Evolutionary conservation across 306 rosid genomes (phyloP), one percentile per base, ranked within the genome.

Genomic region (Corylus americana): DNA sequence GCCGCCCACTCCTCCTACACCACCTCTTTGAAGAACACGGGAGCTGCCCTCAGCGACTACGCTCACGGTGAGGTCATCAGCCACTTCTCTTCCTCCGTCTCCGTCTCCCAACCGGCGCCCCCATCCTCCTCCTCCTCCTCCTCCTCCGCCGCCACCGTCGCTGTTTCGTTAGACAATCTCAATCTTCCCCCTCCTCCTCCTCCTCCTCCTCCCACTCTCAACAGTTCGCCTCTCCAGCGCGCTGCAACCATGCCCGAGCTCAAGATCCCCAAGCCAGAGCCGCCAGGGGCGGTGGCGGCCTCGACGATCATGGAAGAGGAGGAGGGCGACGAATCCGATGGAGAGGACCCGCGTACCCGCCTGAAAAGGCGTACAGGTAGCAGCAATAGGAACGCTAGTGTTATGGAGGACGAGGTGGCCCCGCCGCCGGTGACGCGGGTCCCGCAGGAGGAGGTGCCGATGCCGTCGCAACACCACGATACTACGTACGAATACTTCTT

Each of bases 41-140:
- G 99, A 75, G 94, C 94, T 9, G 93, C 97, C 79, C 80, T 96
- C 37, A 92, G 91, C 70, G 98, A 93, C 76, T 96, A 85, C 77
- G 91, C 91, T 3, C 89, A 85, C 0, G 96, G 96, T 27, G 97
- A 91, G 79, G 90, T 84, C 14, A 5, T 44, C 1, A 63, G 18
- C 81, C 8, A 10, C 85, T 69, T 0, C 7, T 0, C 42, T 77
- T 0, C 1, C 74, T 44, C 86, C 83, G 31, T 86, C 77, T 44
- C 96, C 88, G 20, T 97, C 91, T 88, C 78, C 29, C 87, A 80
- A 11, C 66, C 61, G 13, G 75, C 70, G 87, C 4, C 18, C 59
- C 8, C 5, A 44, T 1, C 78, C 90, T 4, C 87, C 22, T 37
- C 70, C 47, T 35, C 70, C 10, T 7, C 70, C 70, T 14, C 70